Evolutionary conservation across 2,329 filamentous ascomycete species (phyloP).

Genomic region (Anthostomella pinea): DNA sequence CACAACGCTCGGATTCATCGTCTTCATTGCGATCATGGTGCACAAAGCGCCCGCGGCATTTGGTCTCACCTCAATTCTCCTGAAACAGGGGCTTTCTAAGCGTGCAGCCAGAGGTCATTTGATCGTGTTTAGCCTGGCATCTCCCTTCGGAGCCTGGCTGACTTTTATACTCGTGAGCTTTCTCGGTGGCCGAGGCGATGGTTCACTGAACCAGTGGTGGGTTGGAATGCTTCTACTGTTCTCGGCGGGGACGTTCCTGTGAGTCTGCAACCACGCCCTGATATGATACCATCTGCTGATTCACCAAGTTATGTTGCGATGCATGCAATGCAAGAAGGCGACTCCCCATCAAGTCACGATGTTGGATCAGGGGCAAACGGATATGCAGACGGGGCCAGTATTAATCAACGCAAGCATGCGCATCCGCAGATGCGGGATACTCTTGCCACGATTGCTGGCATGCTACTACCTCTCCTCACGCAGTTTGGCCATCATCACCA

Average conservation of each 20-base stretch:
- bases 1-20: constrained; percentile 78
- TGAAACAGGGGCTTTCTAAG: constrained; percentile 90
- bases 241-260: constrained; percentile 93
- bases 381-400: constrained; percentile 47
- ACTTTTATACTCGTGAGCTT: constrained; percentile 81
- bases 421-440: constrained; percentile 66
- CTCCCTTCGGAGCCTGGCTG: constrained; percentile 77
- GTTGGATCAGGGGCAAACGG: constrained; percentile 49
- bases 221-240: constrained; percentile 94
- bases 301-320: constrained; percentile 82
- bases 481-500: constrained; percentile 79
- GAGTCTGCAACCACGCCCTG: constrained; percentile 39
- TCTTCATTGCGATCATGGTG: constrained; percentile 95
- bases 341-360: constrained; percentile 49
- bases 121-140: constrained; percentile 86
- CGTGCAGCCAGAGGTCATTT: constrained; percentile 80
- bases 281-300: not conserved
- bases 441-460: constrained; percentile 68
- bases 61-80: constrained; percentile 82
- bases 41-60: constrained; percentile 97
- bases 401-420: constrained; percentile 48
- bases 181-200: constrained; percentile 60
- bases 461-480: constrained; percentile 74
- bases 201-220: constrained; percentile 73
- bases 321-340: constrained; percentile 92